phyloP scores from a whole-genome alignment of 1,139 yeast genomes.

The Taphrina confusa region DNA sequence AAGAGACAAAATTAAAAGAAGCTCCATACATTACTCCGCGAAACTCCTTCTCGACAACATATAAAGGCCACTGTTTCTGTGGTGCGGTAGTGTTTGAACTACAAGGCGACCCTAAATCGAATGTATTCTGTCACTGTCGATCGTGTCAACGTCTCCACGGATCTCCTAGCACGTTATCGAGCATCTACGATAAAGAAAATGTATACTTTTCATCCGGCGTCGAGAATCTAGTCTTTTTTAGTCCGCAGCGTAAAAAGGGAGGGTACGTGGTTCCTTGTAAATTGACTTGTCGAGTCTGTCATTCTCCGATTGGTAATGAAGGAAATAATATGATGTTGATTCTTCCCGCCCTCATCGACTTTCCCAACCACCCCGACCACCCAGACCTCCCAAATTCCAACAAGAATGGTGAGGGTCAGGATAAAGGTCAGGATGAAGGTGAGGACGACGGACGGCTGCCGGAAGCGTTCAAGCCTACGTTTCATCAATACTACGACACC shows the following conservation, averaged over 20 bases:
- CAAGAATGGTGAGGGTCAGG: background rate
- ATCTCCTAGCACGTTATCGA: constrained; percentile 18
- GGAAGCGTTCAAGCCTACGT: constrained; percentile 20
- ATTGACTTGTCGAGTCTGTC: constrained; percentile 17
- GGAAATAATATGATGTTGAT: constrained; percentile 33
- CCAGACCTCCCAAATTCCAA: background rate
- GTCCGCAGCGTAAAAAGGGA: constrained; percentile 22
- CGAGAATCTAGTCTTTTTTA: constrained; percentile 23
- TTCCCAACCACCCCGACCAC: background rate
- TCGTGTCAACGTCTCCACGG: constrained; percentile 31
- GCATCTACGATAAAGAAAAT: constrained; percentile 16
- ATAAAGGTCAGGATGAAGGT: background rate
- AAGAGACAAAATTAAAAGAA: constrained; percentile 1
- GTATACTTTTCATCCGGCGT: constrained; percentile 22
- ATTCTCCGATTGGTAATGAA: constrained; percentile 25
- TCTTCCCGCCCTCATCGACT: constrained; percentile 13
- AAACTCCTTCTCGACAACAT: constrained; percentile 9
- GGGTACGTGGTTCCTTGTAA: constrained; percentile 27
- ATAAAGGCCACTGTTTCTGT: constrained; percentile 30
- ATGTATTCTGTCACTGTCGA: constrained; percentile 26
- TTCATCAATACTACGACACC: constrained; percentile 29
- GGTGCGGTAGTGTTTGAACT: constrained; percentile 15
- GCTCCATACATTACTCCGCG: constrained; percentile 13
- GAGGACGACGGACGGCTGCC: constrained; percentile 16
- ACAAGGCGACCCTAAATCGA: constrained; percentile 15